Base-by-base conservation (phyloP, 176 grass and related monocot species). In the Carex littledalei region DNA sequence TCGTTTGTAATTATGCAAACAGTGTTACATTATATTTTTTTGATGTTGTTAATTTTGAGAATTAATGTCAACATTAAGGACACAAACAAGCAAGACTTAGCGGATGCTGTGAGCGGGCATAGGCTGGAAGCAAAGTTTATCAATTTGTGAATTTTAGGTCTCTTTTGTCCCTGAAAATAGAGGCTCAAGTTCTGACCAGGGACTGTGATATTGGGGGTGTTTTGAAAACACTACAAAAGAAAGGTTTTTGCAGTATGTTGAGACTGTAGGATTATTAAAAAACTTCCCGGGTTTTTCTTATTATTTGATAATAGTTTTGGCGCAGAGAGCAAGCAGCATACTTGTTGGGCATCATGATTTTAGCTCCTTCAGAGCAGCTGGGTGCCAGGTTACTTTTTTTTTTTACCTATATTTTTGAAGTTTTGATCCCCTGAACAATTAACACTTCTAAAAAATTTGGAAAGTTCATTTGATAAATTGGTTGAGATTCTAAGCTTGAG, bases 321-420 rank as follows among this genome's bases (percentile, higher is more conserved):
- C 85, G 86, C 93, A 98, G 96, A 92, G 91, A 85, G 93, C 93
- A 81, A 95, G 96, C 85, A 87, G 22, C 49, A 81, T 94, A 81
- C 93, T 98, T 84, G 77, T 89, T 86, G 96, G 93, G 14, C 71
- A 86, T 90, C 93, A 95, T 88, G 93, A 98, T 95, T 98, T 98
- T 81, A 98, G 96, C 88, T 95, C 93, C 84, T 98, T 98, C 91
- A 89, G 91, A 79, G 91, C 96, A 81, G 70, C 87, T 87, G 96
- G 91, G 84, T 98, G 96, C 84, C 96, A 98, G 95, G 95, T 98
- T 82, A 3, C 72, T 91, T 91, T 83, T 71, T 81, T 87, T 17
- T 79, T 81, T 31, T 79, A 79, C 9, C 53, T 79, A 57, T 41
- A 56, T 20, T 6, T 56, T 77, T 37, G 3, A 35, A 20, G 2